Percentiles rank a stretch among this genome's conserved stretches.
These are phyloP conservation scores for Tillandsia fasciculata DNA, from an alignment of 176 grass and related monocot genomes.

Conservation along the genomic window DNA sequence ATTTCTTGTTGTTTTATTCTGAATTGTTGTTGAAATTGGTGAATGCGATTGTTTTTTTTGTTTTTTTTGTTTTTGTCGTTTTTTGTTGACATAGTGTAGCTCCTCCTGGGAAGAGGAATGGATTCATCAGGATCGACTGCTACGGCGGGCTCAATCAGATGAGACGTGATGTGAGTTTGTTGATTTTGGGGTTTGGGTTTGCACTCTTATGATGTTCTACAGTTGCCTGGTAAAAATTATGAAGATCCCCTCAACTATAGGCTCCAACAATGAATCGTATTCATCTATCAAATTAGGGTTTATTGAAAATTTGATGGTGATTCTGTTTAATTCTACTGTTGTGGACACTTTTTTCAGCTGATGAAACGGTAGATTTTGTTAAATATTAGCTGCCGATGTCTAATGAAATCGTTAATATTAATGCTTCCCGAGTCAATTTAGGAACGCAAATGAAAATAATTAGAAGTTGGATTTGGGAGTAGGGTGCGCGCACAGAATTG, in stretches of 20 bases:
- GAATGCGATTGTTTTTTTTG: neutral
- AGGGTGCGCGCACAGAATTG: no score
- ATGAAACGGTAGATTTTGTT: no score
- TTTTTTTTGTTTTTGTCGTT: neutral
- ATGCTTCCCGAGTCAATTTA: no score
- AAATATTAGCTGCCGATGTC: no score
- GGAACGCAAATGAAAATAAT: no score
- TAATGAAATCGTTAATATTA: no score
- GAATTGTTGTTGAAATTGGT: neutral
- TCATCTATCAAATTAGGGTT: no score
- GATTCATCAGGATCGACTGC: conserved; percentile 80
- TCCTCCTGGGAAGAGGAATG: conserved; percentile 35
- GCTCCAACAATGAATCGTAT: no score
- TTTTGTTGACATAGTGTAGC: conserved; percentile 26
- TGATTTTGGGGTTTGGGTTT: conserved; percentile 23
- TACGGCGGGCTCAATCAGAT: conserved; percentile 95
- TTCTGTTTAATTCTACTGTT: neutral
- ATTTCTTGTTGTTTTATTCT: neutral
- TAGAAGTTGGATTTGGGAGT: no score
- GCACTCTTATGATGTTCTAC: conserved; percentile 7
- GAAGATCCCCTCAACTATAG: no score
- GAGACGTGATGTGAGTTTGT: conserved; percentile 85
- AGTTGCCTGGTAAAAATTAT: no score
- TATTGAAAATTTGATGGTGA: neutral
- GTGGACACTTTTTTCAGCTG: neutral